Evolutionary conservation across 2,329 filamentous ascomycete genomes (phyloP), one percentile per base, ranked within the genome.

Genomic region (Peltaster fructicola): DNA sequence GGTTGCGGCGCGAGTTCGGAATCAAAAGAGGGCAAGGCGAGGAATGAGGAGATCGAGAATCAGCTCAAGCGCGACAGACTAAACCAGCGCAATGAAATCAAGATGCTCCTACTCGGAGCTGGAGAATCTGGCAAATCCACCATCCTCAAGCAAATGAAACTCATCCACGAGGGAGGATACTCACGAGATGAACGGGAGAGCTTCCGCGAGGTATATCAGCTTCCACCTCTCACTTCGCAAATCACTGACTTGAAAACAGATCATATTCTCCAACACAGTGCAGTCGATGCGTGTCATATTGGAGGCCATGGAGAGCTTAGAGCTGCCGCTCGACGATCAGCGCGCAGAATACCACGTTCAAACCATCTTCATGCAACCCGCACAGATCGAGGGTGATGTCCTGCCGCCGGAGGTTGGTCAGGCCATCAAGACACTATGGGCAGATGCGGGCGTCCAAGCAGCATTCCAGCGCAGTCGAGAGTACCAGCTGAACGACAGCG

Each of bases 1-100:
- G 88, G 88, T 73, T 98, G 88, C 58, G 85, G 85, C 61, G 91
- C 93, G 81, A 95, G 85, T 57, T 92, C 88, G 52, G 88, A 95
- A 65, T 88, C 95, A 63, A 93, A 93, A 76, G 88, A 95, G 82
- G 85, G 88, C 62, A 95, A 93, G 79, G 80, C 82, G 65, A 76
- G 88, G 45, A 95, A 98, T 55, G 88, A 98, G 68, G 85, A 95
- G 72, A 98, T 98, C 51, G 88, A 98, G 62, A 95, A 93, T 56
- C 85, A 95, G 65, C 65, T 95, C 52, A 95, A 93, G 71, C 71
- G 81, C 55, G 88, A 98, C 53, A 90, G 91, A 61, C 79, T 95
- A 79, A 77, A 91, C 66, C 84, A 93, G 63, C 76, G 85, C 47
- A 98, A 98, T 45, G 88, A 98, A 61, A 98, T 98, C 65, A 98